Evolutionary conservation across 345 rosid genomes (phyloP).

Genomic region (Gossypium australe): DNA sequence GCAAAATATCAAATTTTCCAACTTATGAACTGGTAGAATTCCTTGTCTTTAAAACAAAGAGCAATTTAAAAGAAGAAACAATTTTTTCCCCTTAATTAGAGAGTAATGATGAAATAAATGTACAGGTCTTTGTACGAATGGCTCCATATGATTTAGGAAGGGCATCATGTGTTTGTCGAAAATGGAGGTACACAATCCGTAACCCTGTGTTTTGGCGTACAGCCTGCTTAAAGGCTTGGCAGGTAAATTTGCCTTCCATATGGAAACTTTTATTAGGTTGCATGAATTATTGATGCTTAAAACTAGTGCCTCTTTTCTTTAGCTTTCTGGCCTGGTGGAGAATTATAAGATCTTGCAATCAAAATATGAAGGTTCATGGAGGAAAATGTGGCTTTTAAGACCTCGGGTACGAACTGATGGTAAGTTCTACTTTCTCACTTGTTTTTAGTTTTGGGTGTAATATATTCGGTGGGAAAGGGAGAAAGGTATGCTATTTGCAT

Average conservation of each 20-base stretch:
- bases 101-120: not conserved
- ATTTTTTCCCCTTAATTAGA: not conserved
- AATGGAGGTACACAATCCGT: conserved; percentile 89
- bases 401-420: conserved; percentile 96
- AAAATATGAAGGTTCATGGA: conserved; percentile 84
- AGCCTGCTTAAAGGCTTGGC: conserved; percentile 95
- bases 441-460: not conserved
- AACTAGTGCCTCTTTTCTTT: conserved; percentile 13
- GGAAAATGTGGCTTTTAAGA: conserved; percentile 95
- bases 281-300: not conserved
- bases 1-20: not conserved
- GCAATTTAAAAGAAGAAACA: not conserved
- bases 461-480: not conserved
- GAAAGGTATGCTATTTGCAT: not conserved
- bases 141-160: conserved; percentile 78
- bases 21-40: not conserved
- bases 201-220: conserved; percentile 89
- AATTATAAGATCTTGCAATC: conserved; percentile 78
- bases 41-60: not conserved
- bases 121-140: conserved; percentile 82
- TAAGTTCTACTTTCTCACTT: conserved; percentile 18
- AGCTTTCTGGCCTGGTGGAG: conserved; percentile 74
- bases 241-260: conserved; percentile 33
- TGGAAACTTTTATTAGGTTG: conserved; percentile 1
- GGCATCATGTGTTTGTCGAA: conserved; percentile 85